Conservation (phyloP, 345 rosid species). For the Schrenkiella parvula region DNA sequence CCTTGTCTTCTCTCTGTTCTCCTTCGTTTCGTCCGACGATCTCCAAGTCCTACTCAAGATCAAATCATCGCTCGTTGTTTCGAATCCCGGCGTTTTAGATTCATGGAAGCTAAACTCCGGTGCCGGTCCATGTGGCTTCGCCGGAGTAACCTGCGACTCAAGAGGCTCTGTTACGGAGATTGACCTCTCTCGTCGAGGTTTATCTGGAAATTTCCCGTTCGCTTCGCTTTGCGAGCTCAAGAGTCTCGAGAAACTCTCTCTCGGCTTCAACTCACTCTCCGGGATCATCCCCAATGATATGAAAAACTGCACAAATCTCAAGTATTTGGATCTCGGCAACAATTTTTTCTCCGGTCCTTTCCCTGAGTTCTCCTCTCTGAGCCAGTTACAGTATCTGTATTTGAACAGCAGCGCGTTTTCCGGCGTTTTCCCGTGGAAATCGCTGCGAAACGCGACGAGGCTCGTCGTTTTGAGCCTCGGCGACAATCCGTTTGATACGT, state of each 20-base stretch:
- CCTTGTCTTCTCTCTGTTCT: constrained; percentile 32
- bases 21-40: constrained; percentile 48
- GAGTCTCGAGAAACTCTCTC: constrained; percentile 55
- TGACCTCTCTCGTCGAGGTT: constrained; percentile 51
- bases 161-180: constrained; percentile 50
- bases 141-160: constrained; percentile 57
- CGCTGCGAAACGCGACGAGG: constrained; percentile 45
- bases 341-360: constrained; percentile 55
- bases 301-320: constrained; percentile 48
- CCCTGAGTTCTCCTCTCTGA: constrained; percentile 55
- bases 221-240: constrained; percentile 54
- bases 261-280: constrained; percentile 54
- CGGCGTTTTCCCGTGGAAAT: constrained; percentile 71
- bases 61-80: constrained; percentile 38
- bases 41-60: constrained; percentile 47
- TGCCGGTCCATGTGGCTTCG: constrained; percentile 40
- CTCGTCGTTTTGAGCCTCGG: constrained; percentile 62
- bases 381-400: constrained; percentile 46
- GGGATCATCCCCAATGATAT: constrained; percentile 43
- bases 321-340: constrained; percentile 73
- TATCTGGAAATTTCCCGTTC: constrained; percentile 49
- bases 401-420: constrained; percentile 59
- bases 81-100: constrained; percentile 35
- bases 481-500: constrained; percentile 49
- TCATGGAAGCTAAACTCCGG: constrained; percentile 44